Conservation (phyloP, 148 eudicot species). For the Fagopyrum tataricum region DNA sequence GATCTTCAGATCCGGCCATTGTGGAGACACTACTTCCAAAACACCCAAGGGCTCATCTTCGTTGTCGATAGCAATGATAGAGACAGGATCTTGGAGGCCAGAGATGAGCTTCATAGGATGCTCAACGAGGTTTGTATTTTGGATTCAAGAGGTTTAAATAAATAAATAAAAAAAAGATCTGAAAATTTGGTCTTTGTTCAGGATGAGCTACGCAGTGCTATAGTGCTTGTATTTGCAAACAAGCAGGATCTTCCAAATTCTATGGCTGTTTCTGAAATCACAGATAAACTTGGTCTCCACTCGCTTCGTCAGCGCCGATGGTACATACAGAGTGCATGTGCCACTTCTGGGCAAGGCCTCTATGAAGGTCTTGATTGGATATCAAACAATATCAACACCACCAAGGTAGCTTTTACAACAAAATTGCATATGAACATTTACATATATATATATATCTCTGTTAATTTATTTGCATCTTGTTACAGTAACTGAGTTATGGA, state of each 20-base stretch:
- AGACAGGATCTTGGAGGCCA: constrained; percentile 56
- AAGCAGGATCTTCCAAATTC: constrained; percentile 75
- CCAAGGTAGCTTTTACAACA: no score
- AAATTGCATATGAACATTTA: no score
- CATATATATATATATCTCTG: no score
- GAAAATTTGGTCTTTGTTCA: background rate
- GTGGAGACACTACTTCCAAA: constrained; percentile 71
- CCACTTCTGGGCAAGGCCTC: background rate
- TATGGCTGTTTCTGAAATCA: constrained; percentile 64
- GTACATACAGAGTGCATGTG: constrained; percentile 17
- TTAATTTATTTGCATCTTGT: background rate
- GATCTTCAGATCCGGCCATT: constrained; percentile 49
- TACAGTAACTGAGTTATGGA: background rate
- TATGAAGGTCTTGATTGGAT: background rate
- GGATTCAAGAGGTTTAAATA: background rate
- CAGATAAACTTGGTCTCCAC: constrained; percentile 70
- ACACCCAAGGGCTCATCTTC: constrained; percentile 62
- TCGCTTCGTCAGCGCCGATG: constrained; percentile 68
- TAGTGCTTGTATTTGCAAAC: constrained; percentile 67
- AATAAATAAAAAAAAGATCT: no score
- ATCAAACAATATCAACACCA: background rate
- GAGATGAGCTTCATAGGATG: constrained; percentile 68
- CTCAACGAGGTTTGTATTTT: constrained; percentile 31
- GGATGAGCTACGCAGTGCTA: constrained; percentile 73
- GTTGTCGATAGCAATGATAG: constrained; percentile 69